Percentiles rank a stretch among this genome's conserved stretches.
phyloP scores from a whole-genome alignment of 1,284 basidiomycete genomes.

The Ceratobasidium sp. region DNA sequence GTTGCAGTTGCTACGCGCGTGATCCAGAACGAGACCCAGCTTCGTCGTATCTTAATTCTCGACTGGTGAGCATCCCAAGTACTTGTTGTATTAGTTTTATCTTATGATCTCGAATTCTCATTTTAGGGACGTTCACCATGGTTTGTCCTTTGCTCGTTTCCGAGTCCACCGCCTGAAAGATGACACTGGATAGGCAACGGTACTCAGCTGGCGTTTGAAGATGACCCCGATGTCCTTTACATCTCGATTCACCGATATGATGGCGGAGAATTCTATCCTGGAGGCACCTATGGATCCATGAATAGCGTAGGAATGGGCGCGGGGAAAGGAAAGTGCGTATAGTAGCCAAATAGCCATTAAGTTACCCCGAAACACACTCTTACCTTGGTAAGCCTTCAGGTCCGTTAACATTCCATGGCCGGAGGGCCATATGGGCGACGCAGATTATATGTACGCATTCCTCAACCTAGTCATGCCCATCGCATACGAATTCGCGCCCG shows the following conservation, averaged over 20 bases:
- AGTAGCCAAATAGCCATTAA: background rate
- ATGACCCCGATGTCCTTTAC: constrained; percentile 92
- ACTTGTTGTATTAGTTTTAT: constrained; percentile 37
- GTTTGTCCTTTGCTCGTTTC: constrained; percentile 55
- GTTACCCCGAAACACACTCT: constrained; percentile 42
- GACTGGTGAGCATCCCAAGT: constrained; percentile 79
- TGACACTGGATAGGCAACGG: constrained; percentile 78
- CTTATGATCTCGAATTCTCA: constrained; percentile 43
- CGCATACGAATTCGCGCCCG: constrained; percentile 94
- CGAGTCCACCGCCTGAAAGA: background rate
- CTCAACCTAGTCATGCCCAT: constrained; percentile 97
- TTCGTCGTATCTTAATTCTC: constrained; percentile 88
- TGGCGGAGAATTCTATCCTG: constrained; percentile 90
- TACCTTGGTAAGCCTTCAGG: constrained; percentile 56
- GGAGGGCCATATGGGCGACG: constrained; percentile 86
- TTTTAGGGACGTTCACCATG: constrained; percentile 95
- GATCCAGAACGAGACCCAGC: constrained; percentile 71
- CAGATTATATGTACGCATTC: constrained; percentile 97
- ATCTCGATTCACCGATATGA: constrained; percentile 97
- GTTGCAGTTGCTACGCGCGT: constrained; percentile 92
- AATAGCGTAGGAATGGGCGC: constrained; percentile 85
- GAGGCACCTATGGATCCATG: constrained; percentile 87
- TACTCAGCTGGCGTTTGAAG: constrained; percentile 93
- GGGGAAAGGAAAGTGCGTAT: constrained; percentile 83
- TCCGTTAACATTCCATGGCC: constrained; percentile 99